Base-by-base conservation (phyloP, 2,329 filamentous ascomycete genomes). In the Trichoderma sp. region DNA sequence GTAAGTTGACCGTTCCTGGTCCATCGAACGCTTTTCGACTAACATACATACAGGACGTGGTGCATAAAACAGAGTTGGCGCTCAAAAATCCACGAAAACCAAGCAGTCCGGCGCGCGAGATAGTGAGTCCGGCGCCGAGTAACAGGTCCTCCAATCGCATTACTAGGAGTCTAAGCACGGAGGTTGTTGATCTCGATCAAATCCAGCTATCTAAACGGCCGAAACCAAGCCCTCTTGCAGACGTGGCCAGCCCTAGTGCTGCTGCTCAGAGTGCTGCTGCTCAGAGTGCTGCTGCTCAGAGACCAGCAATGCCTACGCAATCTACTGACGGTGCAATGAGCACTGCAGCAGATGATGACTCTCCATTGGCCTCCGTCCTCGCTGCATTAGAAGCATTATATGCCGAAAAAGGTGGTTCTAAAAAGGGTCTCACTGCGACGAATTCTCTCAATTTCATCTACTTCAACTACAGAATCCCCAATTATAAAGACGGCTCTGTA, bases 401-500 rank as follows among this genome's bases (percentile, higher is more conserved):
- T 60, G 56, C 73, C 6, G 21, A 60, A 43, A 18, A 30, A 2
- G 30, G 15, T 21, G 36, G 14, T 4, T 7, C 71, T n/a, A 80
- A 76, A 47, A 75, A 71, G 6, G 77, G 77, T 0, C 62, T 80
- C 24, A 78, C 70, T 24, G 43, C 74, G 6, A 68, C 65, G 3
- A 67, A 63, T 12, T 70, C 79, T 0, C 69, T 80, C 26, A 80
- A 78, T 60, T 77, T 75, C n/a, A 34, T 83, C 3, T 83, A 80
- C 73, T 79, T 79, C 24, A 71, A 66, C 26, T 80, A 80, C 73
- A 77, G 74, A 34, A 79, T 82, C 32, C 79, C 80, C 8, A 75
- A 51, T 9, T 80, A 74, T 36, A 75, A 69, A 61, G 74, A 77
- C 28, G 75, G 74, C n/a, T 61, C 73, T 12, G 15, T 53, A 6